Conservation (phyloP, 352 stramenopile genomes). For the Pythium scleroteichum region DNA sequence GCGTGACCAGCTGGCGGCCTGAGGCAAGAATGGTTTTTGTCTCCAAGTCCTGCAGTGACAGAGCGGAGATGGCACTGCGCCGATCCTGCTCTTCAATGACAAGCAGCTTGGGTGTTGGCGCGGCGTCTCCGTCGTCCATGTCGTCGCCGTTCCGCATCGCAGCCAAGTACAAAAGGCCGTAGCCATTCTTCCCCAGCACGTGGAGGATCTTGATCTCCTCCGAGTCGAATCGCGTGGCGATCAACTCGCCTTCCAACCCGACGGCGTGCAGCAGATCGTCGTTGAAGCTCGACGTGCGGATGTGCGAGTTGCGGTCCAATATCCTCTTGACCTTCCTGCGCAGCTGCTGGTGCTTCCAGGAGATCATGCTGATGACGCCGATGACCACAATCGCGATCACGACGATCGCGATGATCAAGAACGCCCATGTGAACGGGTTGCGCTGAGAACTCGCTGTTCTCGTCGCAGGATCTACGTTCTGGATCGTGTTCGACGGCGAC, state of each 20-base stretch:
- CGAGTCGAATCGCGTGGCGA: constrained; percentile 20
- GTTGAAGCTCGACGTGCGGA: constrained; percentile 19
- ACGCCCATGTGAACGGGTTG: constrained; percentile 24
- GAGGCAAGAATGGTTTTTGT: background rate
- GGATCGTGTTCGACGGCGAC: constrained; percentile 19
- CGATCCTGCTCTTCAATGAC: constrained; percentile 6
- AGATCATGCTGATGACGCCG: constrained; percentile 27
- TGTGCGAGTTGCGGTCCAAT: constrained; percentile 6
- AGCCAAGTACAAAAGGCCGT: constrained; percentile 63
- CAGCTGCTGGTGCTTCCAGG: constrained; percentile 34
- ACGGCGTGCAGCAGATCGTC: constrained; percentile 21
- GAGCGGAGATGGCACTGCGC: background rate
- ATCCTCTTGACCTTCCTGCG: constrained; percentile 22
- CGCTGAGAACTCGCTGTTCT: constrained; percentile 45
- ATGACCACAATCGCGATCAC: constrained; percentile 26
- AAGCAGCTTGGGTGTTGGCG: background rate
- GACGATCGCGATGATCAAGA: constrained; percentile 31
- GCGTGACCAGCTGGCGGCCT: constrained; percentile 49
- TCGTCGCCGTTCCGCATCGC: constrained; percentile 30
- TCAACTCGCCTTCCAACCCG: constrained; percentile 25
- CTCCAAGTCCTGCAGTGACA: constrained; percentile 24
- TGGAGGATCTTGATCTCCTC: constrained; percentile 73
- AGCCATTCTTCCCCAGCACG: constrained; percentile 60
- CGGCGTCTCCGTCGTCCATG: background rate
- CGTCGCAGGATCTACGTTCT: constrained; percentile 48